These are phyloP conservation scores for Hanseniaspora clermontiae DNA, from an alignment of 805 yeast species.

Conservation along the genomic window DNA sequence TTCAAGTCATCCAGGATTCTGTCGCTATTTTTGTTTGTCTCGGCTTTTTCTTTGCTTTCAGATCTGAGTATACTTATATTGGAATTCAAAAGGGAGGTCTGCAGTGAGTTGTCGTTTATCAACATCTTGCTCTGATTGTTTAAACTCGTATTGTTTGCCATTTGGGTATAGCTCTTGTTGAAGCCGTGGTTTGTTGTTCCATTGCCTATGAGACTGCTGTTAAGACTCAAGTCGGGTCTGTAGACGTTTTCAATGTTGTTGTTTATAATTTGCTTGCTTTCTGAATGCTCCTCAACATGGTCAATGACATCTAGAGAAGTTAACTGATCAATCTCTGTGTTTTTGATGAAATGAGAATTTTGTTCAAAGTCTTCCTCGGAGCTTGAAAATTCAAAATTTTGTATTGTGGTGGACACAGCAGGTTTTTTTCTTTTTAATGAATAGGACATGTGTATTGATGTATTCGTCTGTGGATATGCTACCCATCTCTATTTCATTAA, in stretches of 20 bases:
- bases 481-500: too few species aligned
- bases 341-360: background rate
- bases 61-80: background rate
- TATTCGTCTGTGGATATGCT: too few species aligned
- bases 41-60: background rate
- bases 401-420: background rate
- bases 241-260: background rate
- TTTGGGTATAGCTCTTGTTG: background rate
- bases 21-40: background rate
- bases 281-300: background rate
- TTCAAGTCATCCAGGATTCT: background rate
- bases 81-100: background rate
- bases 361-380: conserved; percentile 1
- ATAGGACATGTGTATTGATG: background rate
- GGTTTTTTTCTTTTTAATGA: background rate
- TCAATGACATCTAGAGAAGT: background rate
- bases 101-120: conserved; percentile 2
- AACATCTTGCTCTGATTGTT: background rate
- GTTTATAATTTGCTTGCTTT: background rate
- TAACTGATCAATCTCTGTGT: background rate
- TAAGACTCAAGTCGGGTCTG: background rate
- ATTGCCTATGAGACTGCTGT: background rate
- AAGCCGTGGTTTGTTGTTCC: background rate
- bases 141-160: background rate
- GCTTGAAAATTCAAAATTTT: conserved; percentile 4